phyloP scores from a whole-genome alignment of 2,329 filamentous ascomycete species.

The Fusarium beomiforme region DNA sequence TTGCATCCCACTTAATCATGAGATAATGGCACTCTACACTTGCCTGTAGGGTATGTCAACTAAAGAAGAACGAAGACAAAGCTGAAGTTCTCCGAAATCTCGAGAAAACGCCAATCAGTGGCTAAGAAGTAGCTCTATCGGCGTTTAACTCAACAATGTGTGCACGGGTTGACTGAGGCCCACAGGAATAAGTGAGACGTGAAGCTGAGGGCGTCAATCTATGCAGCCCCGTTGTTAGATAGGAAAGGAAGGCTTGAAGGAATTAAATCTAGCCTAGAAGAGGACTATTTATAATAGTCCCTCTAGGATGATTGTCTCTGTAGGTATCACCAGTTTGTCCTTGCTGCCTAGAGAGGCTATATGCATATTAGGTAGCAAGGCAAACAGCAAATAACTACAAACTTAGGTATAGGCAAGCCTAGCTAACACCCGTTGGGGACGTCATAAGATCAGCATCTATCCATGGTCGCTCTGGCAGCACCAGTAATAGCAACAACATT shows the following conservation, averaged over 20 bases:
- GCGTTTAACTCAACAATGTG: not conserved
- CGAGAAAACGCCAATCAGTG: not conserved
- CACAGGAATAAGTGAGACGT: not conserved
- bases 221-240: constrained; percentile 2
- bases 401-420: not conserved
- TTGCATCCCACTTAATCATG: too few species aligned
- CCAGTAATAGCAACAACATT: not conserved
- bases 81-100: not conserved
- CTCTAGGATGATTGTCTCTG: too few species aligned
- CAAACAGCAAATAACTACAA: too few species aligned
- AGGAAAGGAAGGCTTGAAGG: too few species aligned
- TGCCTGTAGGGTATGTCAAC: not conserved
- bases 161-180: not conserved
- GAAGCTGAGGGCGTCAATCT: not conserved
- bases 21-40: not conserved
- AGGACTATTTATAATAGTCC: too few species aligned
- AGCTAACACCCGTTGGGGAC: not conserved
- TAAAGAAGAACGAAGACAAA: too few species aligned
- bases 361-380: too few species aligned
- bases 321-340: too few species aligned
- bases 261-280: too few species aligned
- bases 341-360: too few species aligned
- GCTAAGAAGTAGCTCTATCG: not conserved
- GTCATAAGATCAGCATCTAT: not conserved
- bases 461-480: not conserved